A percentile compares a stretch with the other conserved stretches of the same genome.
Evolutionary conservation across 2,329 filamentous ascomycete species (phyloP).

Genomic region (Teratosphaeria epicoccoides): DNA sequence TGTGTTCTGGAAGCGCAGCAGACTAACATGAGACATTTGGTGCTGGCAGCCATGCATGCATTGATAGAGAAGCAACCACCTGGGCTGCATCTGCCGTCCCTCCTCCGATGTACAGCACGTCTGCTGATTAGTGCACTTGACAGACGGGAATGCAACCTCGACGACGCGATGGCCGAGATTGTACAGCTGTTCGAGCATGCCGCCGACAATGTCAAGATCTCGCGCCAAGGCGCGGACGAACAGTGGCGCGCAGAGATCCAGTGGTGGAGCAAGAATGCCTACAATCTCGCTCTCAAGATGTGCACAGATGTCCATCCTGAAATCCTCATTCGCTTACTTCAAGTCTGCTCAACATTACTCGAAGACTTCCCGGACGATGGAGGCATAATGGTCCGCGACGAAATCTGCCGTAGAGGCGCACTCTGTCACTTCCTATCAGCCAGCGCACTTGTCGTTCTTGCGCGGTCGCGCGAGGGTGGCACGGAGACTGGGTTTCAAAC

Average conservation of each 20-base stretch:
- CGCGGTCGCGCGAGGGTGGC: constrained; percentile 34
- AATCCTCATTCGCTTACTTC: constrained; percentile 46
- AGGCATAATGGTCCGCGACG: constrained; percentile 7
- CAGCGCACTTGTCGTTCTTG: constrained; percentile 37
- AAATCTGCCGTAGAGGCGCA: constrained; percentile 47
- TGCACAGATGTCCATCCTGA: constrained; percentile 47
- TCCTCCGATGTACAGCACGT: constrained; percentile 49
- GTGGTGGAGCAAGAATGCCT: constrained; percentile 76
- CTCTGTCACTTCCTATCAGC: constrained; percentile 60
- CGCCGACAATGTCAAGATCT: constrained; percentile 35
- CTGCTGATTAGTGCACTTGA: constrained; percentile 36
- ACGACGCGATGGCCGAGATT: constrained; percentile 35
- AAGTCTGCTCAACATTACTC: constrained; percentile 29
- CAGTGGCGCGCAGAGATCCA: constrained; percentile 53
- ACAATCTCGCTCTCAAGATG: constrained; percentile 62
- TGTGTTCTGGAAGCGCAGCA: constrained; percentile 69
- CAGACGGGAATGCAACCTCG: constrained; percentile 18
- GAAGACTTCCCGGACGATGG: constrained; percentile 13
- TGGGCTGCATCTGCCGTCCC: constrained; percentile 49
- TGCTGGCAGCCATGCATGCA: constrained; percentile 48
- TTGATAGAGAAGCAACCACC: constrained; percentile 46
- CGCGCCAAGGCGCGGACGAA: constrained; percentile 28
- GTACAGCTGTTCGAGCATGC: constrained; percentile 45
- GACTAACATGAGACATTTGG: constrained; percentile 49
- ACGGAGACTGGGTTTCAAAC: constrained; percentile 44